Evolutionary conservation across 164 flowering plant genomes (phyloP).

Genomic region (Nelumbo lutea): DNA sequence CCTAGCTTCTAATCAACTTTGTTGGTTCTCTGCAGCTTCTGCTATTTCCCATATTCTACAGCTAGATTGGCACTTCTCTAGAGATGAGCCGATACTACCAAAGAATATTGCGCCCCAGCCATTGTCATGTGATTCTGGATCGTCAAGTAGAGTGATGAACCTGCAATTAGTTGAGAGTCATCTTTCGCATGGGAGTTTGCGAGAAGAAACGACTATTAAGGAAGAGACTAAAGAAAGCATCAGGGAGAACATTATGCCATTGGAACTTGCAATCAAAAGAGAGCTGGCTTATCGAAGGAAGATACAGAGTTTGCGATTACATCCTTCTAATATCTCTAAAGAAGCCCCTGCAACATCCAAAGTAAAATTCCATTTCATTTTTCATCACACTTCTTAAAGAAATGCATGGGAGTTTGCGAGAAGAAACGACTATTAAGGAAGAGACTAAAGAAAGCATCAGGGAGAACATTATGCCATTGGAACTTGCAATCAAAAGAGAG

Average conservation of each 20-base stretch:
- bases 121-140: too few relatives aligned
- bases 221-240: too few relatives aligned
- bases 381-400: not conserved
- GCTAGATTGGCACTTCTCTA: not conserved
- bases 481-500: constrained; percentile 7
- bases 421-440: too few relatives aligned
- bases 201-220: too few relatives aligned
- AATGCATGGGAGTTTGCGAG: not conserved
- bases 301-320: constrained; percentile 8
- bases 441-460: too few relatives aligned
- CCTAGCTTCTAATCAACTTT: not conserved
- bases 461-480: constrained; percentile 14
- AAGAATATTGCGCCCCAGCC: too few relatives aligned
- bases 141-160: too few relatives aligned
- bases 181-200: not conserved
- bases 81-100: not conserved
- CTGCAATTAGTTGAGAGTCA: too few relatives aligned
- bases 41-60: not conserved
- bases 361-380: constrained; percentile 8
- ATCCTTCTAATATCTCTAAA: not conserved
- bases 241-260: constrained; percentile 11
- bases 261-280: constrained; percentile 31
- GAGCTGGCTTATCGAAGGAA: constrained; percentile 28
- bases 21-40: not conserved
- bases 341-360: constrained; percentile 14